Percentiles rank a stretch among this genome's conserved stretches.
Evolutionary conservation across 495 filamentous ascomycete species (phyloP).

Genomic region (Elasticomyces elasticus): DNA sequence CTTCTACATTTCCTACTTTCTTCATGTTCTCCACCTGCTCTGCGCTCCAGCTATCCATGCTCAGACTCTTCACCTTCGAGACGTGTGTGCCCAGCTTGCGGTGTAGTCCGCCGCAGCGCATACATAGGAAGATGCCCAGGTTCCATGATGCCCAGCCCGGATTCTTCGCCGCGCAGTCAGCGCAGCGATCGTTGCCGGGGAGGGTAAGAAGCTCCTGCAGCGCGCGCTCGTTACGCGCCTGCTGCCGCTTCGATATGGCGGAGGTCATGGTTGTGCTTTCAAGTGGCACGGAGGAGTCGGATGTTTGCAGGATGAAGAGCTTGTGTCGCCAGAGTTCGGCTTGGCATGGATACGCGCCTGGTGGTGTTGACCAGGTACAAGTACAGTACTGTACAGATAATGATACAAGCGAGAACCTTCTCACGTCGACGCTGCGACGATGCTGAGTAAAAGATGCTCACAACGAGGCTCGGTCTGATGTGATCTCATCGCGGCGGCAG

Average conservation of each 20-base stretch:
- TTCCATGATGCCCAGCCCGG: slow-evolving; percentile 99
- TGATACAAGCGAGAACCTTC: no score
- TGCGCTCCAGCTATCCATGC: slow-evolving; percentile 91
- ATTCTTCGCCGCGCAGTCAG: slow-evolving; percentile 84
- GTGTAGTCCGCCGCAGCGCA: slow-evolving; percentile 92
- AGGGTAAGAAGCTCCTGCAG: slow-evolving; percentile 84
- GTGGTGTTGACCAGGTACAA: no score
- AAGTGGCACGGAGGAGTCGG: not conserved
- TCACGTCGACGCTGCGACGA: no score
- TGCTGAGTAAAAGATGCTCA: no score
- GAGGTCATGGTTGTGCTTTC: slow-evolving; percentile 37
- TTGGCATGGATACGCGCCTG: no score
- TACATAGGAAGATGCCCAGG: slow-evolving; percentile 91
- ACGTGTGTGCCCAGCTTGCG: slow-evolving; percentile 96
- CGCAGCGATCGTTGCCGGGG: slow-evolving; percentile 87
- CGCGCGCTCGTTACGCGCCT: slow-evolving; percentile 87
- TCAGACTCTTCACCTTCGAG: slow-evolving; percentile 95
- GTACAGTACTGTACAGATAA: no score
- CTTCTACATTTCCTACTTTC: slow-evolving; percentile 71
- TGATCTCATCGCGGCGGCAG: no score
- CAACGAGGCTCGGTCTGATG: no score
- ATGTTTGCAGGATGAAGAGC: not conserved
- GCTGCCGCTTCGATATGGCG: slow-evolving; percentile 78
- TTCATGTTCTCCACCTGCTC: slow-evolving; percentile 98
- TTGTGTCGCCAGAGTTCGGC: not conserved